phyloP scores from a whole-genome alignment of 2,329 filamentous ascomycete species.

The Curvularia lunata region DNA sequence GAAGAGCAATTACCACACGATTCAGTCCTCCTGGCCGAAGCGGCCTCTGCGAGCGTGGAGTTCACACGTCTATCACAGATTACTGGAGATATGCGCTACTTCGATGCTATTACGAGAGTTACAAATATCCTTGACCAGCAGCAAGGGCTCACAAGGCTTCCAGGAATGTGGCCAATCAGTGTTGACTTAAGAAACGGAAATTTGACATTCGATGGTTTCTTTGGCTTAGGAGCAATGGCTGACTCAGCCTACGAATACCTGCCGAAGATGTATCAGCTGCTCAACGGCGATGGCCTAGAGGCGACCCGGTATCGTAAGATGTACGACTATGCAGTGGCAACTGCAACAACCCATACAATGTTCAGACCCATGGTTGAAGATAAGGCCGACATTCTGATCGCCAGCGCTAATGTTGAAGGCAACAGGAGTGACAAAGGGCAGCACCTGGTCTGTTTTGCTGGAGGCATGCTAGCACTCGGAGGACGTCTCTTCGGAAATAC shows the following conservation, averaged over 20 bases:
- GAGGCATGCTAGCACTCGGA: constrained; percentile 67
- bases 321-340: constrained; percentile 60
- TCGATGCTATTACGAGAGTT: constrained; percentile 54
- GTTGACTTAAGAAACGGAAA: constrained; percentile 50
- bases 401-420: constrained; percentile 18
- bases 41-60: constrained; percentile 55
- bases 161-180: constrained; percentile 56
- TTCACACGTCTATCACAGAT: constrained; percentile 55
- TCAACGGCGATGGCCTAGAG: constrained; percentile 51
- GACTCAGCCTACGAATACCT: constrained; percentile 51
- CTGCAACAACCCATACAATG: constrained; percentile 54
- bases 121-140: constrained; percentile 49
- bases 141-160: constrained; percentile 51
- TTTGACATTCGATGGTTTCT: constrained; percentile 48
- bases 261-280: constrained; percentile 54
- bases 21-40: constrained; percentile 52
- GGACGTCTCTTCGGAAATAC: constrained; percentile 61
- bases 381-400: constrained; percentile 52
- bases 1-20: constrained; percentile 48
- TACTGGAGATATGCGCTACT: constrained; percentile 54
- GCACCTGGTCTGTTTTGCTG: constrained; percentile 65
- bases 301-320: constrained; percentile 60
- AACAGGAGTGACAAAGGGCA: constrained; percentile 56
- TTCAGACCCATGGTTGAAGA: constrained; percentile 59
- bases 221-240: constrained; percentile 44